Evolutionary conservation across 768 basidiomycete genomes (phyloP).

Genomic region (Russula olivacea): DNA sequence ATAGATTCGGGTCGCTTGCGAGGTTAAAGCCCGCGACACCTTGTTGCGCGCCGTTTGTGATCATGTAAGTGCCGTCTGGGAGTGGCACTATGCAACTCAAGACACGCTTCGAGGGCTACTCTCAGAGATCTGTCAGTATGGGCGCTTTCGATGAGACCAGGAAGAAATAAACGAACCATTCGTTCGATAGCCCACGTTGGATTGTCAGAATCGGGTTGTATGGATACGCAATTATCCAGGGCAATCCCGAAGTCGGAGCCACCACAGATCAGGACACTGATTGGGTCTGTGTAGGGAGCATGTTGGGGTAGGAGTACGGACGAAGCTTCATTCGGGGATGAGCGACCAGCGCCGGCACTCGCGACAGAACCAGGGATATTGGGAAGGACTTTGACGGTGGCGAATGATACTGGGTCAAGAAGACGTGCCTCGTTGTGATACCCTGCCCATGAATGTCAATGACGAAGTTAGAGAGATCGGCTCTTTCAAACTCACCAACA

Average conservation of each 20-base stretch:
- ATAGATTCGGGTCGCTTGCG: slow-evolving; percentile 54
- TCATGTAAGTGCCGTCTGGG: slow-evolving; percentile 69
- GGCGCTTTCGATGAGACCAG: not conserved
- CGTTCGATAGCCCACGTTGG: slow-evolving; percentile 68
- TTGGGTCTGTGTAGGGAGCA: slow-evolving; percentile 67
- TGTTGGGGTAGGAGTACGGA: slow-evolving; percentile 63
- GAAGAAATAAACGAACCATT: slow-evolving; percentile 49
- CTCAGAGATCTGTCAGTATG: not conserved
- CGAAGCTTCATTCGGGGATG: slow-evolving; percentile 71
- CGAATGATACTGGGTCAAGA: slow-evolving; percentile 58
- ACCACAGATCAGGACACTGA: slow-evolving; percentile 71
- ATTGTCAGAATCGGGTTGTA: slow-evolving; percentile 55
- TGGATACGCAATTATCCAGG: slow-evolving; percentile 67
- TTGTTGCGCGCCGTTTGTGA: slow-evolving; percentile 65
- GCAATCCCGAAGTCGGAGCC: slow-evolving; percentile 56
- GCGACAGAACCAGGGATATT: slow-evolving; percentile 70
- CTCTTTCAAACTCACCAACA: slow-evolving; percentile 43
- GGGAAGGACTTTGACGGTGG: slow-evolving; percentile 53
- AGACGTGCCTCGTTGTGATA: slow-evolving; percentile 82
- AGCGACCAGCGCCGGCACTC: slow-evolving; percentile 62
- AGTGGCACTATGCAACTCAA: slow-evolving; percentile 70
- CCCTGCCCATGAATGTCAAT: slow-evolving; percentile 33
- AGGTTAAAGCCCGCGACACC: slow-evolving; percentile 72
- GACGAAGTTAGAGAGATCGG: not conserved
- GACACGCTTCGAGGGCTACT: slow-evolving; percentile 63